These are phyloP conservation scores for Sordaria brevicollis DNA, from an alignment of 495 filamentous ascomycete species.

Conservation along the genomic window DNA sequence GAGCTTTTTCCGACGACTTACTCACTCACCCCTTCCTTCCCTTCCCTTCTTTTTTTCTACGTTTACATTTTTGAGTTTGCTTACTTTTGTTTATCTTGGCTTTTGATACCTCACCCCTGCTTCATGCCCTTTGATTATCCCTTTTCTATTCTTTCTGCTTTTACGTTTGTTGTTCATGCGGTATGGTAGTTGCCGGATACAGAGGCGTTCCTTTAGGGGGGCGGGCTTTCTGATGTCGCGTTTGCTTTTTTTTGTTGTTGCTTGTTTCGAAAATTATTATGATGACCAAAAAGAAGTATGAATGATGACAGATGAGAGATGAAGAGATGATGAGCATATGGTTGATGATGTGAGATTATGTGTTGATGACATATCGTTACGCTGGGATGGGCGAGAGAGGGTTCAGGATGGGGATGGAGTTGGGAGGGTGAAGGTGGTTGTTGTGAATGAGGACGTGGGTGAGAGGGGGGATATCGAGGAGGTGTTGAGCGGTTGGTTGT, in stretches of 20 bases:
- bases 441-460: neutral
- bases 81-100: neutral
- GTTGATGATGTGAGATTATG: neutral
- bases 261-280: neutral
- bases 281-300: neutral
- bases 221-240: neutral
- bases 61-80: neutral
- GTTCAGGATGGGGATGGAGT: neutral
- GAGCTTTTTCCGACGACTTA: neutral
- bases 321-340: neutral
- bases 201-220: neutral
- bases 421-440: neutral
- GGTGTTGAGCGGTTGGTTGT: neutral
- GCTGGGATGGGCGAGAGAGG: neutral
- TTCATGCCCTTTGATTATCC: neutral
- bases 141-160: neutral
- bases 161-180: neutral
- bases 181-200: neutral
- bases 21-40: neutral
- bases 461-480: neutral
- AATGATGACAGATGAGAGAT: conserved; percentile 5
- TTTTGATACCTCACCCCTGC: conserved; percentile 22
- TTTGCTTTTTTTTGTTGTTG: neutral
- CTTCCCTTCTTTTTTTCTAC: neutral
- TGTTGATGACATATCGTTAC: neutral